Base-by-base conservation (phyloP, 208 protist genomes). In the Porcisia hertigi region DNA sequence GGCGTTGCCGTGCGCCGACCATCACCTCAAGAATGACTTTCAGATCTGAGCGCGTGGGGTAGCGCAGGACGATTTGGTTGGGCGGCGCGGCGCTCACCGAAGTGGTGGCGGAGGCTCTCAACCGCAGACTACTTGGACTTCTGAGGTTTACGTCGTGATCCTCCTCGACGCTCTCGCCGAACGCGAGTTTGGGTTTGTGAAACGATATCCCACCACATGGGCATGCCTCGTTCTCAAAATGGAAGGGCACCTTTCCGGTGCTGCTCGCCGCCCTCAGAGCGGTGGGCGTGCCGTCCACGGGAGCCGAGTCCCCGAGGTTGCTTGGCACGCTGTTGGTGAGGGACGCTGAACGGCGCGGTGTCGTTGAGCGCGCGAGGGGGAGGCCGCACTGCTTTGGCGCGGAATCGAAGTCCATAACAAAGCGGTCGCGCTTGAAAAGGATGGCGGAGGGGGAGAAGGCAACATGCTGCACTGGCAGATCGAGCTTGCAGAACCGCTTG, bases 21-120 rank as follows among this genome's bases (percentile, higher is more conserved):
- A 82, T 69, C 14, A 94, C 84, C 47, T 92, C 83, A n/a, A 96
- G 77, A 36, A 91, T 82, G 16, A 88, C 86, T 49, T 83, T 92
- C 23, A 95, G 75, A 55, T 88, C 87, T 8, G 30, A 62, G 4
- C 85, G 83, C 12, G 71, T 87, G 4, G 91, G 91, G 80, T 83
- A 95, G 45, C 83, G 71, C 39, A 94, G 69, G 25, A 81, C 47
- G 25, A 92, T 79, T 47, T 80, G 49, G 74, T 92, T 89, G 1
- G 76, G 54, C 64, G 49, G 34, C 60, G 47, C 30, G 12, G 58
- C 63, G 8, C 69, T 55, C 2, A 69, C 52, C 14, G 58, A 57
- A 23, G 75, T n/a, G 3, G 70, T 11, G 1, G 69, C 47, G 1
- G 52, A 39, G 18, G 76, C 54, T 54, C 57, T 58, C 34, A 63